Percentiles rank a stretch among this genome's conserved stretches.
These are phyloP conservation scores for Fagopyrum tataricum DNA, from an alignment of 148 eudicot genomes.

Conservation along the genomic window DNA sequence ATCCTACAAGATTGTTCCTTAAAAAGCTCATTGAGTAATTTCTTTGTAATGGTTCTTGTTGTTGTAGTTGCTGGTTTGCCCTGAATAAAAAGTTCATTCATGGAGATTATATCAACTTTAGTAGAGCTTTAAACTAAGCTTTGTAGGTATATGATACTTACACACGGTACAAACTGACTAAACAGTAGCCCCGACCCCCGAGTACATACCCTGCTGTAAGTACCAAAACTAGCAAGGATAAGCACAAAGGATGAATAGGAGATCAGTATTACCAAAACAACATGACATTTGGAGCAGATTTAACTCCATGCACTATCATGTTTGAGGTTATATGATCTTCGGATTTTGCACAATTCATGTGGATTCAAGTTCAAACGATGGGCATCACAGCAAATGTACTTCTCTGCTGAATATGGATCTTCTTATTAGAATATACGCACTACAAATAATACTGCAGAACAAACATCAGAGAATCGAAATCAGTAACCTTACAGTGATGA, in stretches of 20 bases:
- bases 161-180: neutral
- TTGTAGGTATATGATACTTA: neutral
- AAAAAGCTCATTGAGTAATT: neutral
- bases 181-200: neutral
- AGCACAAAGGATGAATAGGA: neutral
- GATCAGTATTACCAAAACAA: neutral
- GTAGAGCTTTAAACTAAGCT: neutral
- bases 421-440: constrained; percentile 24
- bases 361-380: neutral
- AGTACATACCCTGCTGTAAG: neutral
- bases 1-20: constrained; percentile 33
- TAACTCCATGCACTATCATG: neutral
- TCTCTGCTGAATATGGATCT: neutral
- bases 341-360: neutral
- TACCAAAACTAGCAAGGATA: neutral
- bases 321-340: neutral
- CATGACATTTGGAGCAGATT: neutral
- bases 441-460: constrained; percentile 32
- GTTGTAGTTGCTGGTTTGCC: neutral
- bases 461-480: constrained; percentile 3
- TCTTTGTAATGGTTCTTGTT: neutral
- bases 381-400: neutral
- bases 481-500: neutral
- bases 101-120: neutral
- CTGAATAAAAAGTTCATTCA: neutral